Evolutionary conservation across 2,329 filamentous ascomycete species (phyloP).

Genomic region (Stachybotrys chlorohalonatus): DNA sequence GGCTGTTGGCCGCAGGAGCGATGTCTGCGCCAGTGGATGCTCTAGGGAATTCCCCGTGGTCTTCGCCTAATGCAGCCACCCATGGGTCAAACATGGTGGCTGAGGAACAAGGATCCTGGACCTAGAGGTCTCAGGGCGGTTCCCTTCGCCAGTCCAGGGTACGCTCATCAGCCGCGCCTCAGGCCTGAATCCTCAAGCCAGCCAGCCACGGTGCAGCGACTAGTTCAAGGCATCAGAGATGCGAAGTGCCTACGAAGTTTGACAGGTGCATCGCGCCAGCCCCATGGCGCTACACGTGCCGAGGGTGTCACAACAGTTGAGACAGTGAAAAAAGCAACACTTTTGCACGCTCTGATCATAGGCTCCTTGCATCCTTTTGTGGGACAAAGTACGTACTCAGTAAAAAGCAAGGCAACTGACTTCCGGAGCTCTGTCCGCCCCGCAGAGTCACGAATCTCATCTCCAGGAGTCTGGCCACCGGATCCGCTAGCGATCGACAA

Average conservation of each 20-base stretch:
- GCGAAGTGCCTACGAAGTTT: not conserved
- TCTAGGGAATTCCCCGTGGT: no score
- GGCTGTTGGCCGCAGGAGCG: no score
- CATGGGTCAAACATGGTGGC: no score
- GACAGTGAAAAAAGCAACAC: no score
- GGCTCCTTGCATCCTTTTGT: not conserved
- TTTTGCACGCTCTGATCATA: no score
- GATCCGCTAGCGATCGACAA: not conserved
- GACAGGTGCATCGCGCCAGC: not conserved
- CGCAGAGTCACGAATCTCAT: not conserved
- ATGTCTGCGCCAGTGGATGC: no score
- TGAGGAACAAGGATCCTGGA: no score
- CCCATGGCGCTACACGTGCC: not conserved
- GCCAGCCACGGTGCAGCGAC: not conserved
- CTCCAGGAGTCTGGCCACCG: not conserved
- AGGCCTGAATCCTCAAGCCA: not conserved
- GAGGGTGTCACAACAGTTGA: not conserved
- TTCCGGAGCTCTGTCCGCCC: not conserved
- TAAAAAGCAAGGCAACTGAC: not conserved
- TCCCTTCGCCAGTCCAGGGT: not conserved
- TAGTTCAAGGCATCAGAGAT: not conserved
- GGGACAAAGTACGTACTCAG: not conserved
- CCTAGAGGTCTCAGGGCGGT: not conserved
- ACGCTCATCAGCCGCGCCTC: not conserved
- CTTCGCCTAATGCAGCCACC: no score